Conservation (phyloP, 345 rosid species). For the Xanthoceras sorbifolium region DNA sequence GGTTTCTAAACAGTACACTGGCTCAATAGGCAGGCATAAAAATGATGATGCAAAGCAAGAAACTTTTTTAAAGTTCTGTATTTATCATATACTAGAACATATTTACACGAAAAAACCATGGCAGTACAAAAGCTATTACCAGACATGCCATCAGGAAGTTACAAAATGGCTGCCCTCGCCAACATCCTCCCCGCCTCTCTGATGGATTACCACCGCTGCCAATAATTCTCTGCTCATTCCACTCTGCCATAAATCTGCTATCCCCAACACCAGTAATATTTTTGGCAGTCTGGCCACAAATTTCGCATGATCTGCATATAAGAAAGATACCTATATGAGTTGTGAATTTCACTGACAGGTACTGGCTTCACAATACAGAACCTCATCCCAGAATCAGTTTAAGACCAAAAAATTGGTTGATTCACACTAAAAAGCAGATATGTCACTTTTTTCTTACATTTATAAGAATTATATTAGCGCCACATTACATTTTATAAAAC, state of each 20-base stretch:
- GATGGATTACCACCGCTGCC: conserved; percentile 21
- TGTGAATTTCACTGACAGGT: neutral
- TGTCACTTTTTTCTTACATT: neutral
- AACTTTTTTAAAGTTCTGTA: neutral
- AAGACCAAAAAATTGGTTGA: neutral
- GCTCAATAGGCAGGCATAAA: neutral
- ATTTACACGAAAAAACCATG: conserved; percentile 68
- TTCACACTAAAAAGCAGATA: neutral
- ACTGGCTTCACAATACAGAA: conserved; percentile 4
- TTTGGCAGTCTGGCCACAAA: conserved; percentile 57
- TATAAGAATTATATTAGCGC: neutral
- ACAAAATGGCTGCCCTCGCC: conserved; percentile 71
- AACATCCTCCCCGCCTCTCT: conserved; percentile 40
- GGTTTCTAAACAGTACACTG: neutral
- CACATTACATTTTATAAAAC: neutral
- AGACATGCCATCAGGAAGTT: conserved; percentile 74
- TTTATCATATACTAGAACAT: conserved; percentile 41
- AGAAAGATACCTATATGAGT: neutral
- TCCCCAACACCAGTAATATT: conserved; percentile 53
- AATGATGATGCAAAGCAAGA: neutral
- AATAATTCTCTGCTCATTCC: conserved; percentile 43
- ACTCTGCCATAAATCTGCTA: conserved; percentile 47
- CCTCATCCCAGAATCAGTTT: too few relatives aligned
- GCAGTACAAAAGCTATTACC: conserved; percentile 66
- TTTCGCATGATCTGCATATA: conserved; percentile 64